Evolutionary conservation across 2,329 filamentous ascomycete genomes (phyloP), one percentile per base, ranked within the genome.

Genomic region (Aspergillus japonicus): DNA sequence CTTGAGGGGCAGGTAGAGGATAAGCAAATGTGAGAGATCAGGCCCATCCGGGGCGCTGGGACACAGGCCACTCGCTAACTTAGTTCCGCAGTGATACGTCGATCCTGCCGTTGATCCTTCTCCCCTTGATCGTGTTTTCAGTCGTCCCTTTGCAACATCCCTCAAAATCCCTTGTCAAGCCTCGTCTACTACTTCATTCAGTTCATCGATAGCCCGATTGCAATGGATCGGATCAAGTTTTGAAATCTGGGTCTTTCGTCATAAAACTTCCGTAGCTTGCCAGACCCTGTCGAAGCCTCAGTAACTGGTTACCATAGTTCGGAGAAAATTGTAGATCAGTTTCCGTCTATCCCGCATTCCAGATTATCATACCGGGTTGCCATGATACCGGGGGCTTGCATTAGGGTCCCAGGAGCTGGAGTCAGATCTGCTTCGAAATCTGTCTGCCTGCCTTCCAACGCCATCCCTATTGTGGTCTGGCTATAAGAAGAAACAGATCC

Each of bases 331-430:
- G 16, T n/a, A 44, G 39, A 19, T 31, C 29, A 24, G 23, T 21
- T 19, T 16, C 24, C 24, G 19, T 31, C 35, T 29, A 60, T 52
- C 59, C 65, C 61, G 61, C 65, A 67, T 67, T 66, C 65, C 61
- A 59, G 50, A 60, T 57, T 47, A 23, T 26, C 62, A 62, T 64
- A 56, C 61, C 59, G 31, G 58, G 62, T 64, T 67, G 65, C 65
- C 56, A 58, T 59, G 63, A 54, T 56, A 60, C 59, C 47, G 53
- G 10, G 24, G 47, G 35, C 56, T 51, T 39, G 48, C 35, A 50
- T 19, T 50, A 12, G 26, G 44, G 26, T 44, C 8, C 16, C 23
- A n/a, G n/a, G 50, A 23, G 44, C 23, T 47, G n/a, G 8, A 47
- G n/a, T 16, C 19, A 24, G 5, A n/a, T 4, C 29, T 26, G 24